Percentiles rank a stretch among this genome's conserved stretches.
These are phyloP conservation scores for Corymbia calophylla DNA, from an alignment of 441 rosid species.

Conservation along the genomic window DNA sequence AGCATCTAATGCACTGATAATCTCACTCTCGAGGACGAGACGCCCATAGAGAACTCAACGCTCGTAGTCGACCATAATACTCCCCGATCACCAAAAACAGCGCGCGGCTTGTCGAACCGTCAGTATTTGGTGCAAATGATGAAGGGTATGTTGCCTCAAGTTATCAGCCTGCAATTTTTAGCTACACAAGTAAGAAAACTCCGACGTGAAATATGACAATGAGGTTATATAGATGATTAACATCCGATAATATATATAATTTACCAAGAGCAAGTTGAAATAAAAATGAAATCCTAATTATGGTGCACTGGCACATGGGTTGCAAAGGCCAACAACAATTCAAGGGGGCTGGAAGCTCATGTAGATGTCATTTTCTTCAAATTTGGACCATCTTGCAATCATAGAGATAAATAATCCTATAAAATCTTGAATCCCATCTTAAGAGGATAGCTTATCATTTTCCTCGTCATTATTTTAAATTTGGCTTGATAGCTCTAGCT, in stretches of 20 bases:
- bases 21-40: slow-evolving; percentile 72
- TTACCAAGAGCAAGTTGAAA: neutral
- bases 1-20: neutral
- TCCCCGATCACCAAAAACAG: slow-evolving; percentile 65
- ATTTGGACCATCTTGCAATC: slow-evolving; percentile 27
- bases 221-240: neutral
- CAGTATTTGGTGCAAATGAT: slow-evolving; percentile 48
- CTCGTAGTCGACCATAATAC: slow-evolving; percentile 56
- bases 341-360: slow-evolving; percentile 20
- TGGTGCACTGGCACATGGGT: slow-evolving; percentile 4
- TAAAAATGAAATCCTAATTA: neutral
- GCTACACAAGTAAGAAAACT: neutral
- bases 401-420: neutral
- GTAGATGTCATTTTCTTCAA: slow-evolving; percentile 19
- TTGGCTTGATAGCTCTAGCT: slow-evolving; percentile 16
- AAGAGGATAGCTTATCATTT: neutral
- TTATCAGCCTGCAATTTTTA: slow-evolving; percentile 49
- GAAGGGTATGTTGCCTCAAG: slow-evolving; percentile 69
- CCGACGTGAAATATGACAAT: neutral
- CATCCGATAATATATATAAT: neutral
- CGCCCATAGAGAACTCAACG: slow-evolving; percentile 63
- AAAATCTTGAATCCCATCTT: neutral
- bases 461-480: neutral
- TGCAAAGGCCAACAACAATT: slow-evolving; percentile 13
- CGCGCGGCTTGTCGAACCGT: slow-evolving; percentile 60